These are phyloP conservation scores for Boletales sp. DNA, from an alignment of 768 basidiomycete species.

Conservation along the genomic window DNA sequence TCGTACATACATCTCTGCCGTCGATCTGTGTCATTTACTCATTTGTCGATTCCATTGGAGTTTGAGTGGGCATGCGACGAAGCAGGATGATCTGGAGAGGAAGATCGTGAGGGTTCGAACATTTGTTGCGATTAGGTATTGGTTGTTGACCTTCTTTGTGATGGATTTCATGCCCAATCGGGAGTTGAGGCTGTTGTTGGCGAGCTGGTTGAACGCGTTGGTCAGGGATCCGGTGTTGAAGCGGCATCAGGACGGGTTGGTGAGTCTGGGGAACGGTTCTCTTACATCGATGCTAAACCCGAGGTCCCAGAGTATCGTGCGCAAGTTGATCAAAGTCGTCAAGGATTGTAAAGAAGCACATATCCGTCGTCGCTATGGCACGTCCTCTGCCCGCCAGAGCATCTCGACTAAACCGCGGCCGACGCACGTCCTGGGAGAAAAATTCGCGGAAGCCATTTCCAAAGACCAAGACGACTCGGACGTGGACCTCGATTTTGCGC, in stretches of 20 bases:
- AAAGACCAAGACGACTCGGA: slow-evolving; percentile 60
- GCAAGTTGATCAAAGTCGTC: slow-evolving; percentile 77
- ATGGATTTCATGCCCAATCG: slow-evolving; percentile 84
- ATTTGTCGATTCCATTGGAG: slow-evolving; percentile 92
- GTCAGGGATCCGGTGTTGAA: slow-evolving; percentile 67
- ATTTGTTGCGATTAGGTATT: slow-evolving; percentile 86
- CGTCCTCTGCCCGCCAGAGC: slow-evolving; percentile 29
- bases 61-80: slow-evolving; percentile 34
- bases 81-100: slow-evolving; percentile 65
- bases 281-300: slow-evolving; percentile 4
- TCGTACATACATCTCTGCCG: slow-evolving; percentile 74
- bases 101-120: slow-evolving; percentile 84
- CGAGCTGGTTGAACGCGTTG: slow-evolving; percentile 80
- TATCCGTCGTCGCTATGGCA: slow-evolving; percentile 36
- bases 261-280: slow-evolving; percentile 33
- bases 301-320: slow-evolving; percentile 63
- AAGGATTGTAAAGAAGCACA: slow-evolving; percentile 76
- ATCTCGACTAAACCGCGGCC: slow-evolving; percentile 31
- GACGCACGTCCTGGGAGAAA: slow-evolving; percentile 55
- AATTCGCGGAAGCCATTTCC: slow-evolving; percentile 57
- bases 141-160: slow-evolving; percentile 86
- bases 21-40: slow-evolving; percentile 78
- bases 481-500: slow-evolving; percentile 73
- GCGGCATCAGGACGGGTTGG: slow-evolving; percentile 65
- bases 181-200: slow-evolving; percentile 67